Percentiles rank a stretch among this genome's conserved stretches.
Conservation (phyloP, 2,329 filamentous ascomycete genomes). For the Diaporthe sp. region DNA sequence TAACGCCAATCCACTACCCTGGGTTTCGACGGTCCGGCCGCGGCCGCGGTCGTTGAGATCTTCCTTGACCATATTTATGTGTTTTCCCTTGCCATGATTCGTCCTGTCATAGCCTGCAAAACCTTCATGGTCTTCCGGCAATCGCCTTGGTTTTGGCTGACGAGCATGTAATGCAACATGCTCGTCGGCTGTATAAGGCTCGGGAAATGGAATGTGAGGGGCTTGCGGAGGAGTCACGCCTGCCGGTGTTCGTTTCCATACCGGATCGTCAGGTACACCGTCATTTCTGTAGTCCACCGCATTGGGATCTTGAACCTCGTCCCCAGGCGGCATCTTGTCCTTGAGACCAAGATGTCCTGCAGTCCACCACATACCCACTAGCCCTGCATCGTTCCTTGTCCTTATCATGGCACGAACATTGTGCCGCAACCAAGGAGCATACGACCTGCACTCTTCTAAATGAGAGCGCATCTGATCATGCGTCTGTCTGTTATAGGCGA, state of each 20-base stretch:
- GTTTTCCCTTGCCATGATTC: background rate
- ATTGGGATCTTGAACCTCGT: constrained; percentile 37
- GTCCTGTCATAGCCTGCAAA: background rate
- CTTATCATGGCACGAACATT: constrained; percentile 39
- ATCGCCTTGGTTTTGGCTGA: background rate
- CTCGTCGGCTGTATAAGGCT: background rate
- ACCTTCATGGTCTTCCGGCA: background rate
- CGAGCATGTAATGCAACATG: background rate
- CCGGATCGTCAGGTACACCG: constrained; percentile 40
- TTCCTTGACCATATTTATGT: background rate
- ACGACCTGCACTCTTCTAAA: constrained; percentile 23
- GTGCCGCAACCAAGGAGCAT: constrained; percentile 40
- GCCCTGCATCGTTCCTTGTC: constrained; percentile 34
- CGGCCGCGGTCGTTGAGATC: constrained; percentile 42
- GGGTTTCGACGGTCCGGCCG: constrained; percentile 42
- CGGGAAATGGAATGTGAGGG: constrained; percentile 16
- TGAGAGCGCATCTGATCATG: constrained; percentile 40
- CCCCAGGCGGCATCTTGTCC: constrained; percentile 33
- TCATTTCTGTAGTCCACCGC: constrained; percentile 42
- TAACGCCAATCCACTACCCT: constrained; percentile 41
- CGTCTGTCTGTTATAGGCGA: constrained; percentile 41
- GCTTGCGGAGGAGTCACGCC: constrained; percentile 33
- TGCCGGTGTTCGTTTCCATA: constrained; percentile 36
- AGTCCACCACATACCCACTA: constrained; percentile 45
- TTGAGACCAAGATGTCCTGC: constrained; percentile 34